Evolutionary conservation across 305 asterid species (phyloP).

Genomic region (Rubia tinctorum): DNA sequence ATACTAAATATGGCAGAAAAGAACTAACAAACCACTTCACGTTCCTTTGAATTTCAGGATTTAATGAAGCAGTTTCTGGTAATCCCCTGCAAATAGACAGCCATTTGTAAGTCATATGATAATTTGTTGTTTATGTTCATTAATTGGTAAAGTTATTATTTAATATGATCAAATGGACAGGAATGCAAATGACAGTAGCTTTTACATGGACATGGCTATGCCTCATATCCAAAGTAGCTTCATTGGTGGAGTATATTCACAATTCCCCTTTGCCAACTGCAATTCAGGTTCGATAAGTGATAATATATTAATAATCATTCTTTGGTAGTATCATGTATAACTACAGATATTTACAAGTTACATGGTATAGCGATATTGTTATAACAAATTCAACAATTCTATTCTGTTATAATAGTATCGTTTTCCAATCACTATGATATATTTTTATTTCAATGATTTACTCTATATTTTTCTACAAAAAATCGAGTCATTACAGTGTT

Average conservation of each 20-base stretch:
- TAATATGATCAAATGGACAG: conserved; percentile 14
- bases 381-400: too few relatives aligned
- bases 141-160: not conserved
- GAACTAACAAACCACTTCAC: not conserved
- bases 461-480: too few relatives aligned
- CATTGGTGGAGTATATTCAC: conserved; percentile 10
- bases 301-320: too few relatives aligned
- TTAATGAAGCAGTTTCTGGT: conserved; percentile 5
- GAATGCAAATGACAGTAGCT: conserved; percentile 22
- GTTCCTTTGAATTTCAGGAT: conserved; percentile 16
- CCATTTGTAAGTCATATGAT: conserved; percentile 16
- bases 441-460: too few relatives aligned
- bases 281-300: too few relatives aligned
- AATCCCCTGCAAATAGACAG: conserved; percentile 15
- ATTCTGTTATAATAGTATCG: too few relatives aligned
- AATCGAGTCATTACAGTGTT: too few relatives aligned
- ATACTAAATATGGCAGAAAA: not conserved
- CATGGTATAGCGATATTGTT: too few relatives aligned
- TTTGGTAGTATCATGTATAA: too few relatives aligned
- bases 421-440: too few relatives aligned
- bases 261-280: conserved; percentile 9
- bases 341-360: too few relatives aligned
- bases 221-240: conserved; percentile 12
- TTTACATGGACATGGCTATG: conserved; percentile 24
- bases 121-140: not conserved